phyloP scores from a whole-genome alignment of 2,329 filamentous ascomycete genomes.

The Tothia fuscella region DNA sequence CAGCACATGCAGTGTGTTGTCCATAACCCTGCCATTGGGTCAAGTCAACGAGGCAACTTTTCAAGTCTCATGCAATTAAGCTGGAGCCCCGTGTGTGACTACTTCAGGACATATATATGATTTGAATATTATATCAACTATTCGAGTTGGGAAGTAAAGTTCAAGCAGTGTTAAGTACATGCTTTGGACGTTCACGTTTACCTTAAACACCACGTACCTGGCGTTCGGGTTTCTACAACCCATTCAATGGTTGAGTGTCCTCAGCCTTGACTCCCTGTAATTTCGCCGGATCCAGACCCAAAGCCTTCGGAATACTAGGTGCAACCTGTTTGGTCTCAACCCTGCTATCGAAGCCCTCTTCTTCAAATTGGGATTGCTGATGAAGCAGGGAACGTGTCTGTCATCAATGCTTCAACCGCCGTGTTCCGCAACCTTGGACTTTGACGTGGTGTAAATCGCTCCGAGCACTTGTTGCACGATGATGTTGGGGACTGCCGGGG shows the following conservation, averaged over 20 bases:
- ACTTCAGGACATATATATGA: too few species aligned
- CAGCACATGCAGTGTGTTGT: too few species aligned
- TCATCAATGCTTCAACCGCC: not conserved
- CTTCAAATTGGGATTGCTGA: not conserved
- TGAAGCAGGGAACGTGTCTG: not conserved
- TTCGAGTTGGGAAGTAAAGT: too few species aligned
- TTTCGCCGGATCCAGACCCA: not conserved
- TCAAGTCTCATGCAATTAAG: too few species aligned
- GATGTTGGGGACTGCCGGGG: conserved; percentile 21
- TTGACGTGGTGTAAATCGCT: conserved; percentile 19
- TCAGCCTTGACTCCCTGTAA: not conserved
- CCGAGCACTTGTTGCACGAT: conserved; percentile 18
- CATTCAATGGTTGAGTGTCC: not conserved
- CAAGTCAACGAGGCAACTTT: too few species aligned
- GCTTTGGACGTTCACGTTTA: too few species aligned
- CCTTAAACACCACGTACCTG: too few species aligned
- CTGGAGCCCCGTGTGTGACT: too few species aligned
- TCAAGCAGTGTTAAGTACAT: too few species aligned
- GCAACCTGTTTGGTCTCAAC: not conserved
- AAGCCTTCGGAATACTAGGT: not conserved
- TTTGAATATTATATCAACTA: too few species aligned
- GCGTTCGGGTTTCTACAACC: too few species aligned
- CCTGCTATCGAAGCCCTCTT: not conserved
- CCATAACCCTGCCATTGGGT: too few species aligned
- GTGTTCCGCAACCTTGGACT: conserved; percentile 12